Evolutionary conservation across 2,329 filamentous ascomycete species (phyloP).

Genomic region (Magnaporthales sp.): DNA sequence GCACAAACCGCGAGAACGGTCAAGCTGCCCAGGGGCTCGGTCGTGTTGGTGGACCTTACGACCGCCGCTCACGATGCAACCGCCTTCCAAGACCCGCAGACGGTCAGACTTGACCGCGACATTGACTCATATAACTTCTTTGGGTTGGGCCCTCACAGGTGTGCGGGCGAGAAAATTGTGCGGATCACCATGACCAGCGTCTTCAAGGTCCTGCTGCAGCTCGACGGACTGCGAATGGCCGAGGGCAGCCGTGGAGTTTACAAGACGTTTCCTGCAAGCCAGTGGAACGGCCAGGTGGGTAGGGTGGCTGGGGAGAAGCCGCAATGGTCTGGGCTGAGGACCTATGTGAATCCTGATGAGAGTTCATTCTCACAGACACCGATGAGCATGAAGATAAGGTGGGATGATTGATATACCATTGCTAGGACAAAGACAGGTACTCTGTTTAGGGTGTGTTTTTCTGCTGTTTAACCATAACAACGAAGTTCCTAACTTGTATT

Average conservation of each 20-base stretch:
- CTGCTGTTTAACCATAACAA: too few relatives aligned
- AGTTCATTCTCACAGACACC: conserved; percentile 15
- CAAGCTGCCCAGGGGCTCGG: conserved; percentile 13
- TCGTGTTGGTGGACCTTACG: conserved; percentile 41
- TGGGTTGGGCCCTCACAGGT: conserved; percentile 42
- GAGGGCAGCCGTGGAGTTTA: conserved; percentile 15
- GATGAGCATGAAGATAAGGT: conserved; percentile 15
- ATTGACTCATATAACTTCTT: conserved; percentile 42
- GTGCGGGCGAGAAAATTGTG: conserved; percentile 38
- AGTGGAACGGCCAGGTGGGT: conserved; percentile 15
- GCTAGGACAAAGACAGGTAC: too few relatives aligned
- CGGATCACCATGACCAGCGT: conserved; percentile 13
- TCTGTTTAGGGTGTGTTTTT: too few relatives aligned
- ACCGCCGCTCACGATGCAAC: conserved; percentile 36
- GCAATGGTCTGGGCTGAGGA: conserved; percentile 14
- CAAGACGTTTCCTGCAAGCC: conserved; percentile 13
- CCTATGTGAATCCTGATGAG: conserved; percentile 17
- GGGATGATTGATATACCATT: conserved; percentile 10
- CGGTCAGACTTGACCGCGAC: conserved; percentile 40
- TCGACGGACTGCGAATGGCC: conserved; percentile 15
- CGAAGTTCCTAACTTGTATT: too few relatives aligned
- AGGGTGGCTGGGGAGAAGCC: background rate
- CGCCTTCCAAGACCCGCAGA: conserved; percentile 39
- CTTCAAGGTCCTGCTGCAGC: conserved; percentile 16
- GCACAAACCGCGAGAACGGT: conserved; percentile 16